Percentiles rank a stretch among this genome's conserved stretches.
These are phyloP conservation scores for Crucihimalaya himalaica DNA, from an alignment of 345 rosid genomes.

Conservation along the genomic window DNA sequence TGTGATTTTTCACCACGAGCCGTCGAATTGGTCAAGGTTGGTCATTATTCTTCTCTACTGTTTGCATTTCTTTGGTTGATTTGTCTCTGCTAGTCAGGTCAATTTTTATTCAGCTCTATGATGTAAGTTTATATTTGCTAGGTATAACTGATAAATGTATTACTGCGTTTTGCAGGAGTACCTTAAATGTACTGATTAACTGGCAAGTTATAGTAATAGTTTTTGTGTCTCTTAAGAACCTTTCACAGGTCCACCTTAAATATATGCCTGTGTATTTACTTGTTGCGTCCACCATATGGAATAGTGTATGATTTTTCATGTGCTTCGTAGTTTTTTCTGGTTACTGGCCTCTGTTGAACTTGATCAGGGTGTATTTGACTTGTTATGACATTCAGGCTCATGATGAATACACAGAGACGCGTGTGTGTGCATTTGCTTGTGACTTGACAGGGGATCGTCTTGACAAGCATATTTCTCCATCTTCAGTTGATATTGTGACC, in stretches of 20 bases:
- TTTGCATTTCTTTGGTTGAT: neutral
- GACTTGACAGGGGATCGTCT: constrained; percentile 82
- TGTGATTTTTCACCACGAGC: constrained; percentile 94
- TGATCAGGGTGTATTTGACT: neutral
- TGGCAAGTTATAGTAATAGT: neutral
- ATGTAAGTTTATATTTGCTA: neutral
- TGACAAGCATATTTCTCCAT: constrained; percentile 65
- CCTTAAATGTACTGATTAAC: neutral
- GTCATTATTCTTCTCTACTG: constrained; percentile 24
- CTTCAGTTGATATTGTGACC: constrained; percentile 84
- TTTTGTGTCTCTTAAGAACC: neutral
- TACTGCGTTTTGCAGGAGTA: neutral
- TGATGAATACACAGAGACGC: constrained; percentile 66
- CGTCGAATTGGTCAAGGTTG: constrained; percentile 86
- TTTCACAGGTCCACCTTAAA: neutral
- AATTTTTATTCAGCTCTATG: neutral
- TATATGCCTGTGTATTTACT: neutral
- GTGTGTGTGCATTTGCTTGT: constrained; percentile 64
- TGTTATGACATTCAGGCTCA: constrained; percentile 59
- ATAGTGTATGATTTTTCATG: neutral
- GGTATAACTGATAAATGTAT: neutral
- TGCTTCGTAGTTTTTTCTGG: neutral
- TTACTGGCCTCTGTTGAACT: neutral
- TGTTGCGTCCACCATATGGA: constrained; percentile 1
- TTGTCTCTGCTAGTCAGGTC: constrained; percentile 11